Evolutionary conservation across 1,139 yeast species (phyloP), one percentile per base, ranked within the genome.

Genomic region (Magnusiomyces paraingens): DNA sequence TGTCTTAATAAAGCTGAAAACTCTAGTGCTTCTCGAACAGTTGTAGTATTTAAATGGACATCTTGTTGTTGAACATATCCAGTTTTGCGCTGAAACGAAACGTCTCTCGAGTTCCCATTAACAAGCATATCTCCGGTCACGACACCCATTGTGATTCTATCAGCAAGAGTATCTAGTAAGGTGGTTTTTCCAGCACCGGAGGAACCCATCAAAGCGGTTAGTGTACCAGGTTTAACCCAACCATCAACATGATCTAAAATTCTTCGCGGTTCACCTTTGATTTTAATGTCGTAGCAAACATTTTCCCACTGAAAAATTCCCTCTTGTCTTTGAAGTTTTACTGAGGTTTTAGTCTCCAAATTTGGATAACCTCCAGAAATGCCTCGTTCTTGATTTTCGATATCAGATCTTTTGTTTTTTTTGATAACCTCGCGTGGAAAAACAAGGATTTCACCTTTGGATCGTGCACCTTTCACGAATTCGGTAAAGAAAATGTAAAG

Each of bases 151-250:
- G 90, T 84, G 42, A 84, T 84, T 70, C 95, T 81, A 62, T 83
- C 84, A 32, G 93, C 88, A 60, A 86, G 74, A 58, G 86, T 86
- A 70, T 86, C 89, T 57, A 86, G 74, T 49, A 82, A 66, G 0
- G 94, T 86, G 15, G 94, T 86, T 66, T 86, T 86, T 73, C 94
- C 94, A 51, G 94, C 94, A 71, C 95, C 95, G 21, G 94, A 84
- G 20, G 91, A 86, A 60, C 95, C 95, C 94, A 86, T 85, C 46
- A 85, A 72, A 8, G 93, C 93, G 44, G 90, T 84, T 60, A 84
- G 71, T 12, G 85, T 81, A 60, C 86, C 84, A 12, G 91, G 91
- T 65, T 83, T 83, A 48, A 86, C 93, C 86, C 88, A 86, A 52
- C 95, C 95, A 66, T 85, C 90, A 54, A 86, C 87, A 58, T 80